A percentile compares a stretch with the other conserved stretches of the same genome.
Conservation (phyloP, 2,329 filamentous ascomycete species). For the Albophoma yamanashiensis region DNA sequence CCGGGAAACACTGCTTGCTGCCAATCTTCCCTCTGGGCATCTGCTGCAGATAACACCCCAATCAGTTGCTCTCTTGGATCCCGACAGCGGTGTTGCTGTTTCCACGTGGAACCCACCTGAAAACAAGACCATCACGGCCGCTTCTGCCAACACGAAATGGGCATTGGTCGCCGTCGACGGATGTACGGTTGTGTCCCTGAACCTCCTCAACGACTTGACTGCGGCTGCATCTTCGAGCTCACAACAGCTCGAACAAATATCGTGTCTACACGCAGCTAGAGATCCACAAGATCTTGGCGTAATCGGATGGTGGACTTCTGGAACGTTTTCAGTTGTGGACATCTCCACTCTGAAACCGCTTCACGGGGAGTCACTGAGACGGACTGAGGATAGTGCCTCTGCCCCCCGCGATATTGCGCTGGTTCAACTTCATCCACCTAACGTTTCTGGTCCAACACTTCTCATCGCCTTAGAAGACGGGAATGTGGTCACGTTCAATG, state of each 20-base stretch:
- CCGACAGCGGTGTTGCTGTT: conserved; percentile 41
- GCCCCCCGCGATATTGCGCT: conserved; percentile 76
- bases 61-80: conserved; percentile 50
- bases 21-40: conserved; percentile 51
- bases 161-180: conserved; percentile 69
- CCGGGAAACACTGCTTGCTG: conserved; percentile 60
- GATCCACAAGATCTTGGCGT: conserved; percentile 57
- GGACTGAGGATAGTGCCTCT: conserved; percentile 55
- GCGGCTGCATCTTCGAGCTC: conserved; percentile 39
- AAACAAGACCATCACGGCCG: conserved; percentile 59
- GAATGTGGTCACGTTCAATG: conserved; percentile 72
- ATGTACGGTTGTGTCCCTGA: conserved; percentile 58
- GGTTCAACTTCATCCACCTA: conserved; percentile 61
- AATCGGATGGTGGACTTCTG: conserved; percentile 80
- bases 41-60: conserved; percentile 68
- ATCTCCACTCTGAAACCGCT: conserved; percentile 55
- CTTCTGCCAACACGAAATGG: conserved; percentile 60
- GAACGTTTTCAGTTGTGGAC: conserved; percentile 64
- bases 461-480: conserved; percentile 91
- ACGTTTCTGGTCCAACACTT: conserved; percentile 54
- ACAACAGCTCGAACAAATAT: conserved; percentile 55
- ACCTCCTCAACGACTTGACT: conserved; percentile 46
- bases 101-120: conserved; percentile 46
- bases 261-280: conserved; percentile 68
- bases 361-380: conserved; percentile 51